Percentiles rank a stretch among this genome's conserved stretches.
phyloP scores from a whole-genome alignment of 345 rosid species.

The Eucalyptus lansdowneana region DNA sequence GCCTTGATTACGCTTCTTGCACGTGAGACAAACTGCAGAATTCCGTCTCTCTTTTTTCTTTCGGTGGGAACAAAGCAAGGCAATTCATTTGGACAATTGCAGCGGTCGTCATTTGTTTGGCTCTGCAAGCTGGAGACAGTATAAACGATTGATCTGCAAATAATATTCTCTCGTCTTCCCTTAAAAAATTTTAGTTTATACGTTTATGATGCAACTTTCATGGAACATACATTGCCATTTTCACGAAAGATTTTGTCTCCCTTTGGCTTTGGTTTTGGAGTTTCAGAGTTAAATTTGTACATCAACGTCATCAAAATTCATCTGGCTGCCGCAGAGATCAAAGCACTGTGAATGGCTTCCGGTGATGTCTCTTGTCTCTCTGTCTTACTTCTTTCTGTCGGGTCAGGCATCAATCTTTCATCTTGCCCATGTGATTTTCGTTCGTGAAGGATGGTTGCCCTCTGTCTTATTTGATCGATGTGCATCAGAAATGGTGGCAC shows the following conservation, averaged over 20 bases:
- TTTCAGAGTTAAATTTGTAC: neutral
- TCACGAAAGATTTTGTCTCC: neutral
- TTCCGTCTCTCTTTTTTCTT: neutral
- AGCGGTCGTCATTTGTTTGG: neutral
- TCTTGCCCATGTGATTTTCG: neutral
- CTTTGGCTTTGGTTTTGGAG: neutral
- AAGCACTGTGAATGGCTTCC: neutral
- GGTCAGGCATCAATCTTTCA: neutral
- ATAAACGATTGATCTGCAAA: neutral
- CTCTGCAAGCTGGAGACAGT: neutral
- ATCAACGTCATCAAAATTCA: neutral
- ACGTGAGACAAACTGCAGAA: neutral
- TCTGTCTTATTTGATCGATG: neutral
- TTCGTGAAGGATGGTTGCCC: neutral
- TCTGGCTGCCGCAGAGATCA: neutral
- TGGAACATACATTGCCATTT: neutral
- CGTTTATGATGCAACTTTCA: neutral
- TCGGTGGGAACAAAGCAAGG: neutral
- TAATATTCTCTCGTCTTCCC: neutral
- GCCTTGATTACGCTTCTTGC: neutral
- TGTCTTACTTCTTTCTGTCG: neutral
- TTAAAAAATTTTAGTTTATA: neutral
- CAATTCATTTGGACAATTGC: neutral
- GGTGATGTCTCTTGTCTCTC: neutral
- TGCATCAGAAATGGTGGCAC: neutral